Evolutionary conservation across 148 eudicot species (phyloP).

Genomic region (Linanthus parryae): DNA sequence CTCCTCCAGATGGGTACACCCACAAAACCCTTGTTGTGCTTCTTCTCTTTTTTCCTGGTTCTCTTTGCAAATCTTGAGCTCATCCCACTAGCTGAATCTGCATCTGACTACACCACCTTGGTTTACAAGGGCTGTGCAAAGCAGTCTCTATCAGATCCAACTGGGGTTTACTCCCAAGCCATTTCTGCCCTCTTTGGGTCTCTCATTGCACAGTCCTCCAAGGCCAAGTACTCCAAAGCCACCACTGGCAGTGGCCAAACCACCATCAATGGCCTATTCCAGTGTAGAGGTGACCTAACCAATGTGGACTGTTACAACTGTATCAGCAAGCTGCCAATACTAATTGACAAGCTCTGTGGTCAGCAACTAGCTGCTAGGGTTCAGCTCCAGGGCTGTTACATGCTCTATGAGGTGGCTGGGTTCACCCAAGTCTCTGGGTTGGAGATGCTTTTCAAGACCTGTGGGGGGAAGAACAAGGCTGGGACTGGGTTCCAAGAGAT

Average conservation of each 20-base stretch:
- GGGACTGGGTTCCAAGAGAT: slow-evolving; percentile 69
- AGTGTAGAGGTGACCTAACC: slow-evolving; percentile 81
- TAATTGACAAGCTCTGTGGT: slow-evolving; percentile 73
- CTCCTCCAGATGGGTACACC: slow-evolving; percentile 23
- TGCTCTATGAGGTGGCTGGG: slow-evolving; percentile 71
- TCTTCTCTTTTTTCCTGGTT: slow-evolving; percentile 14
- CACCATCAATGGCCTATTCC: slow-evolving; percentile 70
- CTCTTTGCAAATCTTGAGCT: slow-evolving; percentile 14
- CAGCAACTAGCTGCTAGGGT: slow-evolving; percentile 62
- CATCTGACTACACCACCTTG: slow-evolving; percentile 40
- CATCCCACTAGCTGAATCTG: slow-evolving; percentile 27
- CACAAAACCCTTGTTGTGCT: slow-evolving; percentile 18
- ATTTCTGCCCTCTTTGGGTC: slow-evolving; percentile 53
- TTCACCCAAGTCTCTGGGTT: slow-evolving; percentile 75
- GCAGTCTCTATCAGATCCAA: slow-evolving; percentile 76
- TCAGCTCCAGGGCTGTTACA: slow-evolving; percentile 76
- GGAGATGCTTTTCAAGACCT: slow-evolving; percentile 58
- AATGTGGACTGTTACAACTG: slow-evolving; percentile 67
- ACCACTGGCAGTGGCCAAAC: slow-evolving; percentile 49
- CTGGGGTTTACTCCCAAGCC: slow-evolving; percentile 59
- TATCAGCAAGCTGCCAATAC: slow-evolving; percentile 50
- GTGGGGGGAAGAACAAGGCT: slow-evolving; percentile 35
- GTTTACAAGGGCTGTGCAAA: slow-evolving; percentile 92
- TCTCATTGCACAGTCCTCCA: slow-evolving; percentile 63
- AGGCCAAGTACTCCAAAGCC: slow-evolving; percentile 62